phyloP scores from a whole-genome alignment of 805 yeast genomes.

The Saccharomycopsis oosterbeekiorum region DNA sequence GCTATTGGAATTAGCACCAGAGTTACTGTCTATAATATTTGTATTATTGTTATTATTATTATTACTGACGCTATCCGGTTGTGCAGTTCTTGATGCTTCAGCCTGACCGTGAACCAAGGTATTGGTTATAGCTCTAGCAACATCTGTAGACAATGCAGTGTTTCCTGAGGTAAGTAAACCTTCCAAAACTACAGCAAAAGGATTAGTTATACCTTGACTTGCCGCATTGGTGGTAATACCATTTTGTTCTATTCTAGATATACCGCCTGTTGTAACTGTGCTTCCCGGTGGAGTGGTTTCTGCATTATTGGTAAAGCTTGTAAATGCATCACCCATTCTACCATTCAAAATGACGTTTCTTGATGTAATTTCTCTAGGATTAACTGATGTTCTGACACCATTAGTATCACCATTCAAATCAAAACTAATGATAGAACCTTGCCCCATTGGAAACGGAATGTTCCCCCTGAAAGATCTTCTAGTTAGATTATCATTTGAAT shows the following conservation, averaged over 20 bases:
- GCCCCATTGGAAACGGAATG: neutral
- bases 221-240: neutral
- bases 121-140: neutral
- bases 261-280: neutral
- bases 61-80: neutral
- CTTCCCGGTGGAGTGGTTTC: neutral
- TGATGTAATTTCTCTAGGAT: neutral
- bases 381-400: neutral
- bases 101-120: neutral
- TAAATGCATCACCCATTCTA: neutral
- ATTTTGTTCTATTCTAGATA: neutral
- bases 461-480: neutral
- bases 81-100: neutral
- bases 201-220: neutral
- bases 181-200: neutral
- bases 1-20: neutral
- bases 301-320: neutral
- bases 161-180: neutral
- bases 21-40: neutral
- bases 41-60: neutral
- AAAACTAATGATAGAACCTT: neutral
- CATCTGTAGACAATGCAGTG: neutral
- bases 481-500: neutral
- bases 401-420: neutral
- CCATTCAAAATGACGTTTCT: neutral